Conservation (phyloP, 1,139 yeast genomes). For the Waltiozyma sp. region DNA sequence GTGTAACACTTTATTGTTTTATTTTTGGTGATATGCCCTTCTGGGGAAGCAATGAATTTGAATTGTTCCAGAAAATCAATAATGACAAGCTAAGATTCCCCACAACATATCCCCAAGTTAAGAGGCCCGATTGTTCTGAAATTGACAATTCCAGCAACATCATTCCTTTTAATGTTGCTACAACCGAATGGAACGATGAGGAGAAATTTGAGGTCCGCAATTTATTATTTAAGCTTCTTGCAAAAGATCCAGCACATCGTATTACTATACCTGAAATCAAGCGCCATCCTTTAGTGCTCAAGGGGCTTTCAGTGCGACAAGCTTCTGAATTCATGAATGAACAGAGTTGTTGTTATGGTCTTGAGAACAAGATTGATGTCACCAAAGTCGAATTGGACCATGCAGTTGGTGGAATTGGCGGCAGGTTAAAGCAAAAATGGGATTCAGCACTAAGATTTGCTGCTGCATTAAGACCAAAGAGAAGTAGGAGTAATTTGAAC, state of each 20-base stretch:
- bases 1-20: conserved; percentile 83
- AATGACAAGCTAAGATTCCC: conserved; percentile 57
- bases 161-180: no score
- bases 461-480: conserved; percentile 1
- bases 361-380: conserved; percentile 35
- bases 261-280: conserved; percentile 67
- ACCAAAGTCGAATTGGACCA: conserved; percentile 57
- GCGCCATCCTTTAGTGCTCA: conserved; percentile 63
- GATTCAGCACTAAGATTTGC: conserved; percentile 42
- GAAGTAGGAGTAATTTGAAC: background rate
- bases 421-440: conserved; percentile 49
- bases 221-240: conserved; percentile 49
- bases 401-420: conserved; percentile 75
- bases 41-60: conserved; percentile 80
- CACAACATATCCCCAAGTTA: conserved; percentile 24
- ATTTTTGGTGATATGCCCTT: conserved; percentile 86
- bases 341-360: conserved; percentile 19
- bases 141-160: background rate
- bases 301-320: conserved; percentile 42
- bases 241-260: conserved; percentile 61
- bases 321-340: conserved; percentile 22
- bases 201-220: conserved; percentile 60
- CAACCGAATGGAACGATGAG: conserved; percentile 22
- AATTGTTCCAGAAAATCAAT: conserved; percentile 74
- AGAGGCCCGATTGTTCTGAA: no score